Percentiles rank a stretch among this genome's conserved stretches.
phyloP scores from a whole-genome alignment of 2,329 filamentous ascomycete species.

The Fusarium camptoceras region DNA sequence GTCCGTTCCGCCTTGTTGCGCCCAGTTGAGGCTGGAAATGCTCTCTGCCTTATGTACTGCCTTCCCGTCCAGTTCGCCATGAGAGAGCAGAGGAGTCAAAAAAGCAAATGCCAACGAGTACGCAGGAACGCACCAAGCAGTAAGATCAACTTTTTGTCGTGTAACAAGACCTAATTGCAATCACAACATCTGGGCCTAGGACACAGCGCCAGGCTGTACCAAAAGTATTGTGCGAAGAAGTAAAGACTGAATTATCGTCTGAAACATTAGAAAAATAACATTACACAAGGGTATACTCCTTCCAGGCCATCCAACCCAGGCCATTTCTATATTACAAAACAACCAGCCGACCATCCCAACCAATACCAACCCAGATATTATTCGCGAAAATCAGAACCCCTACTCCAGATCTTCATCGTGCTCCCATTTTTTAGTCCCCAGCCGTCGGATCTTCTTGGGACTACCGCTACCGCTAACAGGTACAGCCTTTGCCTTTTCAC shows the following conservation, averaged over 20 bases:
- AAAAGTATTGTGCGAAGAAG: not conserved
- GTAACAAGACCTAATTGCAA: not conserved
- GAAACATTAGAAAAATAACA: constrained; percentile 32
- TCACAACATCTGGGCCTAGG: no score
- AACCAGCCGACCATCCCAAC: constrained; percentile 16
- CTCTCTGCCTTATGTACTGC: not conserved
- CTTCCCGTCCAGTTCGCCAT: fast-evolving
- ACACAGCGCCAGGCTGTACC: no score
- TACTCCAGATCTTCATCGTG: constrained; percentile 52
- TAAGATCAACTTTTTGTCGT: no score
- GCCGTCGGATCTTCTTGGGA: constrained; percentile 66
- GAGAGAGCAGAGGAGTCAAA: not conserved
- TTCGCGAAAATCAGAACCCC: constrained; percentile 10
- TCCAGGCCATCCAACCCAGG: not conserved
- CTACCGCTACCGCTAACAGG: constrained; percentile 58
- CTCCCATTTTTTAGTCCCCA: constrained; percentile 63
- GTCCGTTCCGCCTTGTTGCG: not conserved
- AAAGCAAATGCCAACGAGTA: not conserved
- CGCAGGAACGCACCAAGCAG: no score
- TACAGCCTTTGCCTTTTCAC: constrained; percentile 47
- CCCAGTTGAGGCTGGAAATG: not conserved
- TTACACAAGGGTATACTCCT: constrained; percentile 45
- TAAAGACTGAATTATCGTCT: not conserved
- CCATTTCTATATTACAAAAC: not conserved
- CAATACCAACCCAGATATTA: constrained; percentile 30